Evolutionary conservation across 1,139 yeast genomes (phyloP).

Genomic region (Hyphopichia buzzinii): DNA sequence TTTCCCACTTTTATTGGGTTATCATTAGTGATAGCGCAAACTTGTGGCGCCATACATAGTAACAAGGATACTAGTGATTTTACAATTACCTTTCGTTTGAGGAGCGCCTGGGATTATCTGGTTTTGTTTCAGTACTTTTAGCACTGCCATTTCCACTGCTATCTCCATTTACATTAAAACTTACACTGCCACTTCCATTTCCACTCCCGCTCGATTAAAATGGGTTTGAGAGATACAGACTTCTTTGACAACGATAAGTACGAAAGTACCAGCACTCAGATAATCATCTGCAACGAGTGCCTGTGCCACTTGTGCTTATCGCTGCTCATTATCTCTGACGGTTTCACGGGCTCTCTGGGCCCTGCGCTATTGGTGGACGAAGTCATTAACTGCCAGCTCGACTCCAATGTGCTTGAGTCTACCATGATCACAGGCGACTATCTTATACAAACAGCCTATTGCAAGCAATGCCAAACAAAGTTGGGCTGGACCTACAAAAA

Average conservation of each 20-base stretch:
- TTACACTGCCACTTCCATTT: too few species aligned
- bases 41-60: too few species aligned
- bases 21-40: too few species aligned
- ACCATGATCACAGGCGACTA: slow-evolving; percentile 73
- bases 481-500: slow-evolving; percentile 81
- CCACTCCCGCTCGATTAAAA: too few species aligned
- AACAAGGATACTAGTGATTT: too few species aligned
- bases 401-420: slow-evolving; percentile 31
- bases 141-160: too few species aligned
- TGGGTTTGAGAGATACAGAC: slow-evolving; percentile 41
- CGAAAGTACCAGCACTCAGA: slow-evolving; percentile 35
- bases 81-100: too few species aligned
- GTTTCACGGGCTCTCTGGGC: slow-evolving; percentile 52
- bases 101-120: too few species aligned
- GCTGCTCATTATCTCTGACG: slow-evolving; percentile 45
- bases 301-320: slow-evolving; percentile 53
- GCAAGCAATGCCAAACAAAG: slow-evolving; percentile 60
- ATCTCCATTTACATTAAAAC: too few species aligned
- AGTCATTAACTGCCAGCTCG: slow-evolving; percentile 42
- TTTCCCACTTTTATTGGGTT: too few species aligned
- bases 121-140: too few species aligned
- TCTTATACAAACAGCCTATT: slow-evolving; percentile 58
- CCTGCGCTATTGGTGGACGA: slow-evolving; percentile 52
- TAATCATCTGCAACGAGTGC: slow-evolving; percentile 51
- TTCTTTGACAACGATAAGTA: slow-evolving; percentile 36